Evolutionary conservation across 2,329 filamentous ascomycete species (phyloP).

Genomic region (Apiospora kogelbergensis): DNA sequence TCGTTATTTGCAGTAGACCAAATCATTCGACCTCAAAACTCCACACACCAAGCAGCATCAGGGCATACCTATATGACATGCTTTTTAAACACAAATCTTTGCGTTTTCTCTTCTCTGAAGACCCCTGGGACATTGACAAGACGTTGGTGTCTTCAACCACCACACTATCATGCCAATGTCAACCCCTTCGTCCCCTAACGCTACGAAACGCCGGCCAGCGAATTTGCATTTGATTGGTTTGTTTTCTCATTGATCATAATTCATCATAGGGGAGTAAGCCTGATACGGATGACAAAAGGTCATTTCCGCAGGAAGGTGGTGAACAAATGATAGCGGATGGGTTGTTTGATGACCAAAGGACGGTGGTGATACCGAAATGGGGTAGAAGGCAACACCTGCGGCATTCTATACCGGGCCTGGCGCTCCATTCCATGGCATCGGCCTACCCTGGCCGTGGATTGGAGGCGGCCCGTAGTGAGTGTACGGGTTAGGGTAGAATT

Average conservation of each 20-base stretch:
- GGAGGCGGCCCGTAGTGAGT: not conserved
- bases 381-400: not conserved
- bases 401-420: slow-evolving; percentile 7
- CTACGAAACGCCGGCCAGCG: too few relatives aligned
- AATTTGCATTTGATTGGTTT: not conserved
- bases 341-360: not conserved
- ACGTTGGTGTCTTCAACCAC: not conserved
- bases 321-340: not conserved
- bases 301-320: not conserved
- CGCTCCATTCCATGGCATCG: slow-evolving; percentile 11
- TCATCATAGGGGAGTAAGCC: not conserved
- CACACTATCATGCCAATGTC: not conserved
- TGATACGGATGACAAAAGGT: not conserved
- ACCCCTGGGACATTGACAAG: not conserved
- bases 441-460: not conserved
- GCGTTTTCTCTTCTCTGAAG: not conserved
- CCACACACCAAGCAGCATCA: not conserved
- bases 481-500: not conserved
- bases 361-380: not conserved
- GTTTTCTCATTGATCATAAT: not conserved
- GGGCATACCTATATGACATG: not conserved
- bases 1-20: not conserved
- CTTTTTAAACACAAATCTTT: not conserved
- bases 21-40: not conserved
- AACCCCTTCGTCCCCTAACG: not conserved